These are phyloP conservation scores for Fusarium multiceps DNA, from an alignment of 2,329 filamentous ascomycete species.

Conservation along the genomic window DNA sequence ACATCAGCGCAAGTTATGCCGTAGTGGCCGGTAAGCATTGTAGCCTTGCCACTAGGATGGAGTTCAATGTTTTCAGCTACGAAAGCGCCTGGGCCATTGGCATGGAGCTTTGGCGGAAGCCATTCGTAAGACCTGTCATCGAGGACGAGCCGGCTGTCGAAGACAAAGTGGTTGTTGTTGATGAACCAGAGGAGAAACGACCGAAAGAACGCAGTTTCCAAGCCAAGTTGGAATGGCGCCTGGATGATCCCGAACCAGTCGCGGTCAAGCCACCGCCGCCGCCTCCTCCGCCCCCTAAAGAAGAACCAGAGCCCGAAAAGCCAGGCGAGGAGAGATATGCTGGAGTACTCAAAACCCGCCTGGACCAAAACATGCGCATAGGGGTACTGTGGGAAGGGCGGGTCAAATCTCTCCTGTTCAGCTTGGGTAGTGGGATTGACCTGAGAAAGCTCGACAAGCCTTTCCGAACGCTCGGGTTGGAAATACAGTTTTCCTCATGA, in stretches of 20 bases:
- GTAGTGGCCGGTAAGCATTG: conserved; percentile 86
- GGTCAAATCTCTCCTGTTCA: conserved; percentile 92
- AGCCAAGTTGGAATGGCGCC: conserved; percentile 64
- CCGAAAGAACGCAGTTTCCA: conserved; percentile 60
- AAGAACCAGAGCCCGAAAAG: conserved; percentile 34
- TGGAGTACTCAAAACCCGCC: conserved; percentile 87
- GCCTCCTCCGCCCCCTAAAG: conserved; percentile 10
- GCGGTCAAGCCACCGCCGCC: conserved; percentile 13
- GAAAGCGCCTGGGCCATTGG: conserved; percentile 94
- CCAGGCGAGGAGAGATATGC: conserved; percentile 73
- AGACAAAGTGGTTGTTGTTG: conserved; percentile 43
- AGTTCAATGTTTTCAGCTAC: conserved; percentile 98
- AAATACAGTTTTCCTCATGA: conserved; percentile 86
- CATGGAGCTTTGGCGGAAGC: conserved; percentile 89
- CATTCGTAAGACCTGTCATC: conserved; percentile 53
- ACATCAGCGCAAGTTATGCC: conserved; percentile 89
- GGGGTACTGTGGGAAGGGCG: conserved; percentile 93
- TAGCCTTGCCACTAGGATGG: conserved; percentile 88
- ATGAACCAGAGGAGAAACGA: conserved; percentile 28
- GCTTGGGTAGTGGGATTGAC: conserved; percentile 87
- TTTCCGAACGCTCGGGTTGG: conserved; percentile 79
- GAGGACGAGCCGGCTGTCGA: conserved; percentile 46
- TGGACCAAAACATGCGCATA: conserved; percentile 89
- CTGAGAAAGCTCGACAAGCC: conserved; percentile 80
- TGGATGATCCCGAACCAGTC: conserved; percentile 54